A percentile compares a stretch with the other conserved stretches of the same genome.
phyloP scores from a whole-genome alignment of 371 early-diverging fungal species.

The Blyttiomyces sp. region DNA sequence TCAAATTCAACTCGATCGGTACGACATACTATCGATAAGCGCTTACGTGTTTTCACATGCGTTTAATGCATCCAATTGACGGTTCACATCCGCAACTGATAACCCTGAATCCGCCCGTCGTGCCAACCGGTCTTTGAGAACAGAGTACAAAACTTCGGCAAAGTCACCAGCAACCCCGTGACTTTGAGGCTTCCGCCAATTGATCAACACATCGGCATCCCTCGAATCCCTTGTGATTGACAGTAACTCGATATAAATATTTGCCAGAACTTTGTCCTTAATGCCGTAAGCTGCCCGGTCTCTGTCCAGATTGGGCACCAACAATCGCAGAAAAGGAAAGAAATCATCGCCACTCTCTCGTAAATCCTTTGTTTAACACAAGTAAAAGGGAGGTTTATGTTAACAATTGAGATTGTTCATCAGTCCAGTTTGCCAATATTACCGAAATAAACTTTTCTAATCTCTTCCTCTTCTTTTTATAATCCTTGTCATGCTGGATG shows the following conservation, averaged over 20 bases:
- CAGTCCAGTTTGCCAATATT: not conserved
- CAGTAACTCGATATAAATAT: conserved; percentile 57
- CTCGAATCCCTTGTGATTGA: conserved; percentile 31
- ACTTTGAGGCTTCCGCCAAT: conserved; percentile 56
- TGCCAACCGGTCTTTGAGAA: conserved; percentile 41
- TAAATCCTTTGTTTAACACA: not conserved
- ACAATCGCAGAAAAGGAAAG: conserved; percentile 52
- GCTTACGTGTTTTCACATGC: conserved; percentile 26
- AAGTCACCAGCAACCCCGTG: conserved; percentile 42
- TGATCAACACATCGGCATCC: conserved; percentile 53
- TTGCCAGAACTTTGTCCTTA: conserved; percentile 67
- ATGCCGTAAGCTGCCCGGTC: conserved; percentile 58
- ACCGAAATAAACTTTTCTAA: not conserved
- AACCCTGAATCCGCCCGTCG: conserved; percentile 24
- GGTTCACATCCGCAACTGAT: conserved; percentile 31
- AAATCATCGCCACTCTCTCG: not conserved
- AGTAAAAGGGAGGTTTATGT: not conserved
- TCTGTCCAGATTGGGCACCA: conserved; percentile 68
- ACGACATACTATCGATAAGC: not conserved
- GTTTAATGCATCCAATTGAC: conserved; percentile 42
- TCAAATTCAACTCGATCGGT: not conserved
- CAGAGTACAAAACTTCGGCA: conserved; percentile 46
- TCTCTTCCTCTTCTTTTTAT: not conserved
- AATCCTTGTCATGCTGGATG: not conserved
- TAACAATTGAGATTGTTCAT: not conserved